A percentile compares a stretch with the other conserved stretches of the same genome.
phyloP scores from a whole-genome alignment of 805 yeast species.

The Candida boleticola region DNA sequence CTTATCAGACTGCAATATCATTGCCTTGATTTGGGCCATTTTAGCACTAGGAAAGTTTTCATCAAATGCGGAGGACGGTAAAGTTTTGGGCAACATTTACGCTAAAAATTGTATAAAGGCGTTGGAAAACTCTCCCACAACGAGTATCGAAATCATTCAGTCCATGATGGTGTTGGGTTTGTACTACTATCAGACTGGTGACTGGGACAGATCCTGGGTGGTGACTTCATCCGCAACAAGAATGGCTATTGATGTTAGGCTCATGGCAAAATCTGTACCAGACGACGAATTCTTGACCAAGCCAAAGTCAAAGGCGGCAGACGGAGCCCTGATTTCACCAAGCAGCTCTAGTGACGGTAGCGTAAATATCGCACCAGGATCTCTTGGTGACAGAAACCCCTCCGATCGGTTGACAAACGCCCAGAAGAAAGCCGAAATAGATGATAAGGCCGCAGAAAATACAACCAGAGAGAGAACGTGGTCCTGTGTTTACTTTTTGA shows the following conservation, averaged over 20 bases:
- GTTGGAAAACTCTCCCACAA: constrained; percentile 17
- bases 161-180: constrained; percentile 19
- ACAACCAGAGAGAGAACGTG: constrained; percentile 22
- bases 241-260: constrained; percentile 23
- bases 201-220: constrained; percentile 25
- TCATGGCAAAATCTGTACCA: constrained; percentile 11
- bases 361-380: neutral
- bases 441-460: constrained; percentile 11
- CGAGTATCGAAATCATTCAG: constrained; percentile 23
- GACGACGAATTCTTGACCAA: neutral
- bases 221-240: constrained; percentile 19
- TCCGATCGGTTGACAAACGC: neutral
- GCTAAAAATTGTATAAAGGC: constrained; percentile 21
- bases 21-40: constrained; percentile 21
- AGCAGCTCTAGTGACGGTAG: neutral
- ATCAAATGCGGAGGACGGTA: neutral
- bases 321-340: neutral
- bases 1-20: constrained; percentile 12
- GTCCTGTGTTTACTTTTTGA: constrained; percentile 19
- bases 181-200: constrained; percentile 19
- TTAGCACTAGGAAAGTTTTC: constrained; percentile 16
- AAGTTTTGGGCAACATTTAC: constrained; percentile 7
- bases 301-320: neutral
- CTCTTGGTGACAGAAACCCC: neutral
- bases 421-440: neutral